Conservation (phyloP, 2,329 filamentous ascomycete genomes). For the Cadophora sp. region DNA sequence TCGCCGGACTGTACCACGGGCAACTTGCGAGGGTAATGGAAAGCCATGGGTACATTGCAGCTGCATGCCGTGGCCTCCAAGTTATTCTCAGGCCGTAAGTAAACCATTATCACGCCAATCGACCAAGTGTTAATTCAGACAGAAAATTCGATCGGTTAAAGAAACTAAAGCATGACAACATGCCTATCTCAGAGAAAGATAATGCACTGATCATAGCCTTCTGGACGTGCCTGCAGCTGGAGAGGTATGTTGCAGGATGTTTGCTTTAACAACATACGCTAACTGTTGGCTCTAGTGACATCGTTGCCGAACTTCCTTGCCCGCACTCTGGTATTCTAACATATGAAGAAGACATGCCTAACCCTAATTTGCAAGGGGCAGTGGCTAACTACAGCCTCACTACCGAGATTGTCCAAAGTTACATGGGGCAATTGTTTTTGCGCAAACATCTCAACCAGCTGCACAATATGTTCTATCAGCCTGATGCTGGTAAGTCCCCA, state of each 20-base stretch:
- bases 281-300: constrained; percentile 65
- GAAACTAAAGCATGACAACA: constrained; percentile 45
- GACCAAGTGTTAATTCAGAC: constrained; percentile 20
- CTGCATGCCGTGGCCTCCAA: constrained; percentile 65
- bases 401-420: constrained; percentile 61
- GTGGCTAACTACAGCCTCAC: constrained; percentile 54
- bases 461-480: constrained; percentile 52
- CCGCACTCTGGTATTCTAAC: constrained; percentile 67
- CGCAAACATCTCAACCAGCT: constrained; percentile 70
- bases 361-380: constrained; percentile 62
- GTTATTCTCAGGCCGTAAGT: constrained; percentile 73
- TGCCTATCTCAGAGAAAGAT: constrained; percentile 47
- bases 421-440: constrained; percentile 68
- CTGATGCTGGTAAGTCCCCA: constrained; percentile 42
- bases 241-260: constrained; percentile 65
- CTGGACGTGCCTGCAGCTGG: constrained; percentile 93
- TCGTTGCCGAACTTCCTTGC: constrained; percentile 81
- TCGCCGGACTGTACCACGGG: constrained; percentile 88
- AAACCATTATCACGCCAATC: background rate
- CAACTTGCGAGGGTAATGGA: constrained; percentile 87
- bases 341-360: constrained; percentile 69
- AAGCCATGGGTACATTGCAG: constrained; percentile 71
- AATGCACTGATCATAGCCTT: constrained; percentile 79
- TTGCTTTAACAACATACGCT: background rate
- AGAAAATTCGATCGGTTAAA: constrained; percentile 48